A percentile compares a stretch with the other conserved stretches of the same genome.
Conservation (phyloP, 352 stramenopile species). For the Globisporangium paroecandrum region DNA sequence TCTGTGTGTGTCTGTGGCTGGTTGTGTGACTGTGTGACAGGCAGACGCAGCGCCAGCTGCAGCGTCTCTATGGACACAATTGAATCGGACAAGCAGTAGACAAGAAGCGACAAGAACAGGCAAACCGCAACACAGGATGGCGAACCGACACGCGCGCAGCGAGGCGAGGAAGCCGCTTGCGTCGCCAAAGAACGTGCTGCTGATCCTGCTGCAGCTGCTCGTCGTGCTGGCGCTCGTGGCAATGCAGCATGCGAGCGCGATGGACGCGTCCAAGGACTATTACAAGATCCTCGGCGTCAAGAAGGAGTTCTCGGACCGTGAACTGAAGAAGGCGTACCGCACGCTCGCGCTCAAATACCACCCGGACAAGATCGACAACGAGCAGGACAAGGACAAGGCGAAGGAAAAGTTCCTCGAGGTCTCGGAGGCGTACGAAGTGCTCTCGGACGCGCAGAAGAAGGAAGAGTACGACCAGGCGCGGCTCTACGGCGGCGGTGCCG, state of each 20-base stretch:
- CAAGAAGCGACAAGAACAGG: conserved; percentile 6
- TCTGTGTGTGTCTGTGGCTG: background rate
- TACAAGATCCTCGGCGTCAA: conserved; percentile 79
- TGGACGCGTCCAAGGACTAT: conserved; percentile 76
- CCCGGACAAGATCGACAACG: conserved; percentile 84
- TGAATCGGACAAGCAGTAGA: conserved; percentile 12
- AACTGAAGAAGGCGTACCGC: conserved; percentile 86
- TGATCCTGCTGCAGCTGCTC: conserved; percentile 25
- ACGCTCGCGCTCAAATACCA: conserved; percentile 89
- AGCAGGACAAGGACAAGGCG: conserved; percentile 77
- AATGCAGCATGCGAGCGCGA: conserved; percentile 21
- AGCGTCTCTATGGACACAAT: conserved; percentile 12
- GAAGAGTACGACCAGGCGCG: conserved; percentile 87
- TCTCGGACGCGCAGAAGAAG: conserved; percentile 87
- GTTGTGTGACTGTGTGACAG: background rate
- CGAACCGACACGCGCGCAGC: background rate
- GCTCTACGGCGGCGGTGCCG: conserved; percentile 27
- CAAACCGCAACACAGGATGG: background rate
- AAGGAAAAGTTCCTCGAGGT: conserved; percentile 92
- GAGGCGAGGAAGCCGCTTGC: background rate
- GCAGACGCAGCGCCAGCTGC: background rate
- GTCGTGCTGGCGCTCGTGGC: conserved; percentile 23
- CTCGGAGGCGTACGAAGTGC: conserved; percentile 90
- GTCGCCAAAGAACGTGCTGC: conserved; percentile 9
- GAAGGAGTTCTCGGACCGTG: conserved; percentile 66